These are phyloP conservation scores for Moelleriella libera DNA, from an alignment of 2,329 filamentous ascomycete genomes.

Conservation along the genomic window DNA sequence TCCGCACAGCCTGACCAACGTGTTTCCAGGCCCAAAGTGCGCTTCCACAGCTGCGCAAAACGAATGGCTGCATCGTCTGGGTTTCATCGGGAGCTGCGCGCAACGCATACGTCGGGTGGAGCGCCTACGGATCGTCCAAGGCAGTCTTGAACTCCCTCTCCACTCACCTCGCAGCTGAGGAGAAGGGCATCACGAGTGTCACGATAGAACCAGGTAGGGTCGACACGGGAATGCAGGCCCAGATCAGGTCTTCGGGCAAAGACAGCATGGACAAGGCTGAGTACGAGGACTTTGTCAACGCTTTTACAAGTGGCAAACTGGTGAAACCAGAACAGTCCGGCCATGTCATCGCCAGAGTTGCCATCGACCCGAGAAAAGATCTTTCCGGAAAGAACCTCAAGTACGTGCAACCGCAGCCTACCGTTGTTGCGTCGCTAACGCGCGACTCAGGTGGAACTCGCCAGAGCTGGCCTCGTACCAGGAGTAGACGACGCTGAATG, in stretches of 20 bases:
- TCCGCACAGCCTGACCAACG: not conserved
- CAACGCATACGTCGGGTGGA: constrained; percentile 58
- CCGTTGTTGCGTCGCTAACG: constrained; percentile 6
- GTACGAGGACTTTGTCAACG: constrained; percentile 53
- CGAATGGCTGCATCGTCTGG: constrained; percentile 60
- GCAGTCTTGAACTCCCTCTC: constrained; percentile 72
- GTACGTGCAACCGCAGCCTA: constrained; percentile 26
- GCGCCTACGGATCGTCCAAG: constrained; percentile 70
- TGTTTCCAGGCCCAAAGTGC: constrained; percentile 49
- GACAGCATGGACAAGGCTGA: constrained; percentile 36
- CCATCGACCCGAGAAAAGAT: constrained; percentile 46
- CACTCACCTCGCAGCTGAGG: constrained; percentile 59
- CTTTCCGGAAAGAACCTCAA: constrained; percentile 65
- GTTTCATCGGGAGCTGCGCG: constrained; percentile 66
- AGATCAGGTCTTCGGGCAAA: constrained; percentile 50
- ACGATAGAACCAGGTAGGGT: constrained; percentile 68
- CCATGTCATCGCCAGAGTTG: constrained; percentile 70
- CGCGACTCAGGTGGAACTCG: constrained; percentile 20
- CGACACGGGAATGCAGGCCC: constrained; percentile 82
- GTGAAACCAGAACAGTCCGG: constrained; percentile 76
- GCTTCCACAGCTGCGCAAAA: constrained; percentile 52
- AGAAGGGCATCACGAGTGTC: constrained; percentile 59
- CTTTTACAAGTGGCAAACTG: constrained; percentile 57
- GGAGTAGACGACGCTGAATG: constrained; percentile 10
- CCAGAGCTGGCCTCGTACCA: constrained; percentile 39